A percentile compares a stretch with the other conserved stretches of the same genome.
These are phyloP conservation scores for Aureobasidium lini DNA, from an alignment of 2,329 filamentous ascomycete genomes.

Conservation along the genomic window DNA sequence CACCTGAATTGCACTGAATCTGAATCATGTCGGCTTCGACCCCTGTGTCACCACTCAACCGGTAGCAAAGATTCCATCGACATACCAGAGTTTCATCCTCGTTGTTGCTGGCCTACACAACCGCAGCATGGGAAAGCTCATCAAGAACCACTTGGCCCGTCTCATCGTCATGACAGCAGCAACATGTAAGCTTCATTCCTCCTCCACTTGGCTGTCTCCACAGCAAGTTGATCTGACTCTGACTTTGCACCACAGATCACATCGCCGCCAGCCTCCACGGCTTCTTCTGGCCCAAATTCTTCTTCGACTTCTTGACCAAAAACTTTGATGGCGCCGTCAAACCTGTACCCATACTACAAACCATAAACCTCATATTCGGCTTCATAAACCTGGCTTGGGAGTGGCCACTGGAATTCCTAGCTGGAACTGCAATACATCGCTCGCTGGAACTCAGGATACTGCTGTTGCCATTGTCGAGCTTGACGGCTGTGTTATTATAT, in stretches of 20 bases:
- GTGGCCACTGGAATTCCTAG: slow-evolving; percentile 75
- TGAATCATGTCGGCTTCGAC: slow-evolving; percentile 11
- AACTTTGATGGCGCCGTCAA: slow-evolving; percentile 80
- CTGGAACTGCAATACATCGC: slow-evolving; percentile 70
- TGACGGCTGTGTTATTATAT: slow-evolving; percentile 73
- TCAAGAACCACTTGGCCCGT: slow-evolving; percentile 98
- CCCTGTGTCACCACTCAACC: not conserved
- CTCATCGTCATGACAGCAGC: slow-evolving; percentile 86
- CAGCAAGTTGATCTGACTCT: slow-evolving; percentile 16
- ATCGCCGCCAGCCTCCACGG: slow-evolving; percentile 71
- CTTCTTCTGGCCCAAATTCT: slow-evolving; percentile 98
- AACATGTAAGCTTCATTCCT: slow-evolving; percentile 48
- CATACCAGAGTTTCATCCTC: not conserved
- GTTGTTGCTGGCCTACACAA: not conserved
- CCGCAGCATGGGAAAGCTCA: slow-evolving; percentile 79
- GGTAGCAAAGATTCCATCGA: not conserved
- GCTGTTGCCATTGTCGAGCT: slow-evolving; percentile 68
- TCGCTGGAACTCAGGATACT: slow-evolving; percentile 82
- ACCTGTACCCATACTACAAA: slow-evolving; percentile 81
- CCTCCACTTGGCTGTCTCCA: not conserved
- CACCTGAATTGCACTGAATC: not conserved
- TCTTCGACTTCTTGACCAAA: slow-evolving; percentile 93
- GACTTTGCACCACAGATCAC: slow-evolving; percentile 57
- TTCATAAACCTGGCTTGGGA: slow-evolving; percentile 76
- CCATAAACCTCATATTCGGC: slow-evolving; percentile 79